Conservation (phyloP, 2,329 filamentous ascomycete genomes). For the Colletotrichum tropicicola region DNA sequence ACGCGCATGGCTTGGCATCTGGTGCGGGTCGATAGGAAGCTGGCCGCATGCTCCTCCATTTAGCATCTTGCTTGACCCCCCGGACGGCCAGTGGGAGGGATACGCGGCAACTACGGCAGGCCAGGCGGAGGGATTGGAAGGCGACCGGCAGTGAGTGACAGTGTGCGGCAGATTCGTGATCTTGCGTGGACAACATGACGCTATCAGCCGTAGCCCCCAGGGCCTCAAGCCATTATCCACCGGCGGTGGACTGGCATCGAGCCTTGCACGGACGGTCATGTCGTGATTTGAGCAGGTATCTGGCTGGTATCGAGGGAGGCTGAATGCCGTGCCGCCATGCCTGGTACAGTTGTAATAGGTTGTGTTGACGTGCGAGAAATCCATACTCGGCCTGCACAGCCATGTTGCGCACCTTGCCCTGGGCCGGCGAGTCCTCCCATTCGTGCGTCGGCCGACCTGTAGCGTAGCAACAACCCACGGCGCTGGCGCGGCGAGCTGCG, state of each 20-base stretch:
- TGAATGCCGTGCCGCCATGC: not conserved
- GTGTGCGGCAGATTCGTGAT: not conserved
- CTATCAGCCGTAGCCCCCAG: constrained; percentile 7
- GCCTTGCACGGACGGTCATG: not conserved
- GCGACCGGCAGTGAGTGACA: too few relatives aligned
- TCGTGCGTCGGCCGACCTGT: too few relatives aligned
- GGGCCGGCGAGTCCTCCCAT: too few relatives aligned
- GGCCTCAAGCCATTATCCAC: constrained; percentile 8
- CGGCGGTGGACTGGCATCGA: not conserved
- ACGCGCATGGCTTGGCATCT: too few relatives aligned
- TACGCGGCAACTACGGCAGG: constrained; percentile 4
- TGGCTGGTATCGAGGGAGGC: not conserved
- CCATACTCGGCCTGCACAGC: not conserved
- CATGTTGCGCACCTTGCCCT: not conserved
- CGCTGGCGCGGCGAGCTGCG: too few relatives aligned
- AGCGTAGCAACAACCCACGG: too few relatives aligned
- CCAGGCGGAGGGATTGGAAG: too few relatives aligned
- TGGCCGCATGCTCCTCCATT: not conserved
- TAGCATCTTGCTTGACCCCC: not conserved
- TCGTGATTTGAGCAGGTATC: constrained; percentile 1
- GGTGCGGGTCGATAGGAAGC: not conserved
- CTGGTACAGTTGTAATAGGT: too few relatives aligned
- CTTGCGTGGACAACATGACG: constrained; percentile 12
- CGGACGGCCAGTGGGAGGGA: not conserved
- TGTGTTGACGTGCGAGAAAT: not conserved